A percentile compares a stretch with the other conserved stretches of the same genome.
Conservation (phyloP, 2,329 filamentous ascomycete species). For the Ophiostoma sp. region DNA sequence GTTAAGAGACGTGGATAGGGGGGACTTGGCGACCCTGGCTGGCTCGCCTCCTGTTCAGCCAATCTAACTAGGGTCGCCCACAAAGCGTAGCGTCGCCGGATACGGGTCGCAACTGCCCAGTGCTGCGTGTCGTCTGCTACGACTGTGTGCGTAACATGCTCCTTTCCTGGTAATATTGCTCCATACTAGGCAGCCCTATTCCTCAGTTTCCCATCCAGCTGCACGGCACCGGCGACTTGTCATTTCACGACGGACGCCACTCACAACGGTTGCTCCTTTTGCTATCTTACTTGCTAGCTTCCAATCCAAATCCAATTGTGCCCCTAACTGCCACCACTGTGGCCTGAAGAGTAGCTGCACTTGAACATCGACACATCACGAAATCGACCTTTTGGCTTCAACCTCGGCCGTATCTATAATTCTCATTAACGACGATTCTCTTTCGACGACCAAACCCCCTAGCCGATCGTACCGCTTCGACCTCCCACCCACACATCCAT, state of each 20-base stretch:
- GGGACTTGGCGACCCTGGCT: background rate
- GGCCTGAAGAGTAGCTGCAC: background rate
- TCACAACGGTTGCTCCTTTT: constrained; percentile 14
- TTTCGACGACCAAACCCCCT: background rate
- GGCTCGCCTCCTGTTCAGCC: background rate
- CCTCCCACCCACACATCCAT: background rate
- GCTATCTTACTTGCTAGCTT: background rate
- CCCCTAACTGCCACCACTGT: background rate
- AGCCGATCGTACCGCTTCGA: background rate
- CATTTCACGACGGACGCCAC: constrained; percentile 11
- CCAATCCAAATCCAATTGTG: constrained; percentile 11
- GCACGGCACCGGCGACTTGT: background rate
- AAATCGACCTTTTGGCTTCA: background rate
- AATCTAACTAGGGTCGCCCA: constrained; percentile 12
- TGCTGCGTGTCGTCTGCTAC: constrained; percentile 14
- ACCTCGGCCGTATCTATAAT: background rate
- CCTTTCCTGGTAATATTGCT: constrained; percentile 18
- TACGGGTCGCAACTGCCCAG: constrained; percentile 19
- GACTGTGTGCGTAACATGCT: constrained; percentile 10
- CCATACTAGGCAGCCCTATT: constrained; percentile 21
- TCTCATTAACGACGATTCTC: background rate
- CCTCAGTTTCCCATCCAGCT: constrained; percentile 24
- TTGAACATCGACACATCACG: background rate
- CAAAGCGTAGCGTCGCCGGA: constrained; percentile 17
- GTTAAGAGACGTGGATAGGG: background rate